Evolutionary conservation across 345 rosid genomes (phyloP).

Genomic region (Arabidopsis suecica): DNA sequence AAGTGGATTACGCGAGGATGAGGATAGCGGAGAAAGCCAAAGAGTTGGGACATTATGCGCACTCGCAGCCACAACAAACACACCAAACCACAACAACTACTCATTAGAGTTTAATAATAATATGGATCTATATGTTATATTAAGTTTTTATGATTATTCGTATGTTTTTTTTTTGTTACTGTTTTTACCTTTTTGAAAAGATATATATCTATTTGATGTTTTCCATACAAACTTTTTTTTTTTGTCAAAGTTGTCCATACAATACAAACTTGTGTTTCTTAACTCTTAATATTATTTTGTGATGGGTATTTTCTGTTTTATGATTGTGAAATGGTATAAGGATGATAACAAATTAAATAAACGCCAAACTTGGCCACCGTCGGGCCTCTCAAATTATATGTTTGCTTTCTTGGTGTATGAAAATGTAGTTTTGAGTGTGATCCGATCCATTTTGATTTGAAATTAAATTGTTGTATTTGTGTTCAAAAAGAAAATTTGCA

Average conservation of each 20-base stretch:
- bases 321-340: no score
- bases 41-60: conserved; percentile 63
- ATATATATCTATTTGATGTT: neutral
- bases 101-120: neutral
- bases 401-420: no score
- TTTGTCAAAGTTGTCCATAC: neutral
- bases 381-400: no score
- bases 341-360: no score
- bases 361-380: no score
- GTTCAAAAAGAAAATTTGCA: no score
- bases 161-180: neutral
- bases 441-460: no score
- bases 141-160: neutral
- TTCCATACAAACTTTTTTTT: neutral
- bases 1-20: conserved; percentile 57
- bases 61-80: conserved; percentile 47
- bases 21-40: conserved; percentile 57
- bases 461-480: no score
- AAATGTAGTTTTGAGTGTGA: no score
- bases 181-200: neutral
- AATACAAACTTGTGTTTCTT: neutral
- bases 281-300: no score
- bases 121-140: neutral
- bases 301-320: no score
- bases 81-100: conserved; percentile 31